Base-by-base conservation (phyloP, 2,329 filamentous ascomycete genomes). In the Trichoderma simmonsii region DNA sequence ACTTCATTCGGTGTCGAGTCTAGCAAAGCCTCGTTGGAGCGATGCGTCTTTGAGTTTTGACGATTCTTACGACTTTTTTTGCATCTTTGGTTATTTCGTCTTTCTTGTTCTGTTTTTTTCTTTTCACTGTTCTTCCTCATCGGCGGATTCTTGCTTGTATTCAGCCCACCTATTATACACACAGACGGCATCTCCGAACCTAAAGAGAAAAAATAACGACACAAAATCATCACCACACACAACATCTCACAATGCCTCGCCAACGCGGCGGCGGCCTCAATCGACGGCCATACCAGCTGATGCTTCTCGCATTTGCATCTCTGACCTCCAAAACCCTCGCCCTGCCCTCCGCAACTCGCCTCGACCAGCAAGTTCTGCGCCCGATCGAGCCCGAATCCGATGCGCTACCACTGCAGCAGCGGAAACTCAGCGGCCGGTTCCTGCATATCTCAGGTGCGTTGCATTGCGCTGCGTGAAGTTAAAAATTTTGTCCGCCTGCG, bases 361-460 rank as follows among this genome's bases (percentile, higher is more conserved):
- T 63, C 60, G 51, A 57, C 28, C 67, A 72, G 36, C 70, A 72
- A 18, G 30, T 54, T 24, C 54, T 72, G 48, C 60, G 34, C 18
- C 69, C 69, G 18, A 30, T 66, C 21, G 66, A 70, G 28, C 12
- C 70, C 3, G 56, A 71, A 12, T 18, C 54, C 18, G 54, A 39
- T 59, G 57, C 70, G 61, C n/a, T 15, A 39, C 51, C 51, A 57
- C 54, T 67, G 32, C 64, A 65, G 61, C 77, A 77, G 71, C 83
- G 83, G 74, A 86, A 85, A 77, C 82, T 94, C 77, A 87, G 88
- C 75, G 94, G 94, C 75, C 89, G 89, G 79, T 97, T 97, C 83
- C 86, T 97, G 79, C 94, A 97, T 82, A 93, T 97, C 76, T 96
- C 94, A 82, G 94, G 93, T 95, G 84, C 74, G 86, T 80, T 74